A percentile compares a stretch with the other conserved stretches of the same genome.
Evolutionary conservation across 768 basidiomycete species (phyloP).

Genomic region (Tulasnella sp.): DNA sequence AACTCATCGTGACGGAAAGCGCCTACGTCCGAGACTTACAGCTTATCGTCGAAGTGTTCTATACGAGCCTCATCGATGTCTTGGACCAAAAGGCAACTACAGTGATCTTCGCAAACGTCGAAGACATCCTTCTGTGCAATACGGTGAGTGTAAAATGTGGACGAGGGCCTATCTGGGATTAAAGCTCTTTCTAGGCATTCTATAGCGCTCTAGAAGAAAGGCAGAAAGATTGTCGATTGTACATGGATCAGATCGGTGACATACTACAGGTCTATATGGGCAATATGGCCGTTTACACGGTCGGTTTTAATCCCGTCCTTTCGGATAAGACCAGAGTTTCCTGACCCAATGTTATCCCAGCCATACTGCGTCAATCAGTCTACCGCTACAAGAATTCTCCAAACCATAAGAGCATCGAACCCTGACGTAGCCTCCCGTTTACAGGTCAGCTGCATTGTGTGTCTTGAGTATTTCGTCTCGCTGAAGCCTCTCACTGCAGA

Average conservation of each 20-base stretch:
- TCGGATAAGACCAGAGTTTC: neutral
- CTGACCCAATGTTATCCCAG: slow-evolving; percentile 26
- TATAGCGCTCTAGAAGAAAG: slow-evolving; percentile 75
- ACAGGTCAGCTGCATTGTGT: slow-evolving; percentile 35
- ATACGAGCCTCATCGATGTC: slow-evolving; percentile 59
- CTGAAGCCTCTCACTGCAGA: slow-evolving; percentile 30
- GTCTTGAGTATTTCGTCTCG: neutral
- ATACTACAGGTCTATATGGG: slow-evolving; percentile 63
- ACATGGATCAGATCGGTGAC: slow-evolving; percentile 82
- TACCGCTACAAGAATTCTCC: slow-evolving; percentile 62
- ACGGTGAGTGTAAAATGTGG: slow-evolving; percentile 41
- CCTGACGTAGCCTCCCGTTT: slow-evolving; percentile 52
- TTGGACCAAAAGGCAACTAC: slow-evolving; percentile 66
- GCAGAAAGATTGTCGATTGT: slow-evolving; percentile 84
- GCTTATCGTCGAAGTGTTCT: slow-evolving; percentile 88
- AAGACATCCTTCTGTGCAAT: slow-evolving; percentile 82
- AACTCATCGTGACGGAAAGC: slow-evolving; percentile 82
- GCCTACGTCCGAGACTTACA: slow-evolving; percentile 89
- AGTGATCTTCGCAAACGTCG: slow-evolving; percentile 85
- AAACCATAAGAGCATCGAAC: slow-evolving; percentile 58
- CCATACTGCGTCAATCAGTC: slow-evolving; percentile 87
- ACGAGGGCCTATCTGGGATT: neutral
- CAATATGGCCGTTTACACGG: slow-evolving; percentile 73
- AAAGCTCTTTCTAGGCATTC: neutral
- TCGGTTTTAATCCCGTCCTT: slow-evolving; percentile 24